These are phyloP conservation scores for Acacia melanoxylon DNA, from an alignment of 306 rosid genomes.

Conservation along the genomic window DNA sequence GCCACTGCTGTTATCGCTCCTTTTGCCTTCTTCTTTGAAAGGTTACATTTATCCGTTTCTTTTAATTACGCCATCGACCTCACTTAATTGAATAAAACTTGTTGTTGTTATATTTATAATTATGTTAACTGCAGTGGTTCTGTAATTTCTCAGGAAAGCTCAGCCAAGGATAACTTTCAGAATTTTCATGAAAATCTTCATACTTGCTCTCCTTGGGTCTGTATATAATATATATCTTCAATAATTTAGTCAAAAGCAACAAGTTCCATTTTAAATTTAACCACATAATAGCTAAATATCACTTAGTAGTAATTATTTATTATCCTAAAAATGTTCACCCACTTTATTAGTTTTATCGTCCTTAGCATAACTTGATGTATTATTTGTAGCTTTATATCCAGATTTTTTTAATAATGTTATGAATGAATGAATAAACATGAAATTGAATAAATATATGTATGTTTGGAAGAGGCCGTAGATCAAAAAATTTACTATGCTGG, in stretches of 20 bases:
- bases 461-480: slow-evolving; percentile 70
- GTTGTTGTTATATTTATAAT: no score
- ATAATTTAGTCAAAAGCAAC: neutral
- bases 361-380: neutral
- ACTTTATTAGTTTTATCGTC: neutral
- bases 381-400: neutral
- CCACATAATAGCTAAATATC: neutral
- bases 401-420: no score
- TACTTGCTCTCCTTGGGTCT: slow-evolving; percentile 83
- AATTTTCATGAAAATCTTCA: slow-evolving; percentile 71
- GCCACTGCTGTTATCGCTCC: slow-evolving; percentile 82
- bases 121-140: neutral
- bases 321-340: neutral
- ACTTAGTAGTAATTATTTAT: neutral
- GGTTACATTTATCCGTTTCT: slow-evolving; percentile 24
- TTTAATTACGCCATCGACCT: no score
- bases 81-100: no score
- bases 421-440: slow-evolving; percentile 3
- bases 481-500: slow-evolving; percentile 95
- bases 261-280: neutral
- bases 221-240: slow-evolving; percentile 1
- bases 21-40: slow-evolving; percentile 76
- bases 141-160: slow-evolving; percentile 56
- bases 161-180: slow-evolving; percentile 80
- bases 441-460: neutral